phyloP scores from a whole-genome alignment of 108 stramenopile genomes.

The Nannochloropsis gaditana region DNA sequence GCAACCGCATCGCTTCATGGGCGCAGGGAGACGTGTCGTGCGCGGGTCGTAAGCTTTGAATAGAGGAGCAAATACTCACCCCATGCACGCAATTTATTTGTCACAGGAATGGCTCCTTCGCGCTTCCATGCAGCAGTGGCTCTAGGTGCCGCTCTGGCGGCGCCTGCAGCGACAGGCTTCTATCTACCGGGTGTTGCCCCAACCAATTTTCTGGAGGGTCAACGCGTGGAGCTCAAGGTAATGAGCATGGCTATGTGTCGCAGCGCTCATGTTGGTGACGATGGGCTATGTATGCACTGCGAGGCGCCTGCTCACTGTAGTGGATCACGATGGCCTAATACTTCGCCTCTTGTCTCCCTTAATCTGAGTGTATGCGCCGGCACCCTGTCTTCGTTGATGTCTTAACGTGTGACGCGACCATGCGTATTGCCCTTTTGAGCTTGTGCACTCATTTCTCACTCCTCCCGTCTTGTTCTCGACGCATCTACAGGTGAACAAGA shows the following conservation, averaged over 20 bases:
- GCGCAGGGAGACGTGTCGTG: too few species aligned
- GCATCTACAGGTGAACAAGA: constrained; percentile 54
- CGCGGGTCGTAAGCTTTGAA: too few species aligned
- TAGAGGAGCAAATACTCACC: neutral
- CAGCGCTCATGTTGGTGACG: too few species aligned
- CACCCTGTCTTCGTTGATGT: neutral
- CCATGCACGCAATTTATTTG: neutral
- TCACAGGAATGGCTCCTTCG: neutral
- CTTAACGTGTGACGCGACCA: neutral
- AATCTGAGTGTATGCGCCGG: neutral
- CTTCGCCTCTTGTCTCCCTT: neutral
- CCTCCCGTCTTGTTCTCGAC: neutral
- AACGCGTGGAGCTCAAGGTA: constrained; percentile 53
- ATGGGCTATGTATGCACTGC: too few species aligned
- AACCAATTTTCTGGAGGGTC: constrained; percentile 46
- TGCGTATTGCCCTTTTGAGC: neutral
- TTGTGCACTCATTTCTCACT: neutral
- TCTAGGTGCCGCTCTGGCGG: neutral
- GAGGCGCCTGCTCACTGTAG: neutral
- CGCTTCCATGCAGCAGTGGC: neutral
- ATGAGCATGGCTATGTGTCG: neutral
- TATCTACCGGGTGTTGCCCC: constrained; percentile 58
- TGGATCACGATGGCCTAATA: neutral
- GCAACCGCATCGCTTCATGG: too few species aligned
- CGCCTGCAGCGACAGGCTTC: constrained; percentile 32